Evolutionary conservation across 805 yeast genomes (phyloP).

Genomic region (Starmerella lactis-condensi): DNA sequence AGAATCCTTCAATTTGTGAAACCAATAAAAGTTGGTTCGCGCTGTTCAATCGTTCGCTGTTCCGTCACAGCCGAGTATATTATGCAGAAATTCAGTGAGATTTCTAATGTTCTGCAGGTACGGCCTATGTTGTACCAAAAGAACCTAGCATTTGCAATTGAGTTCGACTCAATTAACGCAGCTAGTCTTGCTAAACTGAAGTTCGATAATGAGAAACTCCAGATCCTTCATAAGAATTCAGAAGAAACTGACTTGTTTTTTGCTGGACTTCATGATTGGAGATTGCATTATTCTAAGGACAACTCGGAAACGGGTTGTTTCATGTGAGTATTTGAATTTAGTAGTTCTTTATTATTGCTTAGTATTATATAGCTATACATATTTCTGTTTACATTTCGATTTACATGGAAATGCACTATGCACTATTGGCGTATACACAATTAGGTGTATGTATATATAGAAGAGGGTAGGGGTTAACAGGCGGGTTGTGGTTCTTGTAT

Average conservation of each 20-base stretch:
- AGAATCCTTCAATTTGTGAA: too few species aligned
- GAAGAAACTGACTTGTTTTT: constrained; percentile 1
- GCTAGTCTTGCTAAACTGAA: constrained; percentile 12
- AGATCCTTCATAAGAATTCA: neutral
- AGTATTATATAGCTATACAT: too few species aligned
- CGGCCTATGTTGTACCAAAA: constrained; percentile 14
- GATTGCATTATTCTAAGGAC: constrained; percentile 7
- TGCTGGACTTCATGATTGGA: constrained; percentile 10
- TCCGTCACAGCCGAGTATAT: constrained; percentile 4
- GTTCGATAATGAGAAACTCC: constrained; percentile 7
- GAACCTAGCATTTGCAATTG: constrained; percentile 12
- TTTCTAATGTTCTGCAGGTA: constrained; percentile 12
- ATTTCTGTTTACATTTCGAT: too few species aligned
- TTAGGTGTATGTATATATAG: too few species aligned
- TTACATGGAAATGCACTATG: too few species aligned
- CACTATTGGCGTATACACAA: too few species aligned
- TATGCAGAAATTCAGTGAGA: constrained; percentile 5
- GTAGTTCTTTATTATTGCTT: too few species aligned
- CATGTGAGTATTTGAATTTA: too few species aligned
- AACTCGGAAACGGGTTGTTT: too few species aligned
- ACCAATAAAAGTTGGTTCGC: constrained; percentile 4
- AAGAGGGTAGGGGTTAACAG: too few species aligned
- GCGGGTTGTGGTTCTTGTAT: too few species aligned
- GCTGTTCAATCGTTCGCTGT: neutral
- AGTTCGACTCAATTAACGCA: constrained; percentile 6